phyloP scores from a whole-genome alignment of 805 yeast species.

The Yarrowia hollandica region DNA sequence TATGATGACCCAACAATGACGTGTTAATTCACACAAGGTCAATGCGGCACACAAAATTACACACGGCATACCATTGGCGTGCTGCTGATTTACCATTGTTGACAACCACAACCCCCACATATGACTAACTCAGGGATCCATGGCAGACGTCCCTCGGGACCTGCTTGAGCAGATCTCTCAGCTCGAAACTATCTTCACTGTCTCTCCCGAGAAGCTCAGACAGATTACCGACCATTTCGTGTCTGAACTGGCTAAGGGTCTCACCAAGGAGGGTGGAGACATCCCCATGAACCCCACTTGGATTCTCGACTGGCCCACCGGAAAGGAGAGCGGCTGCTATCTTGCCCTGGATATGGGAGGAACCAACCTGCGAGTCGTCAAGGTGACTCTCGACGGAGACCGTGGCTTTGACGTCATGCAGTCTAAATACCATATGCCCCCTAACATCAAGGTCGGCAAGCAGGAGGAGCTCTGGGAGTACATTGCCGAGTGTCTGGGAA shows the following conservation, averaged over 20 bases:
- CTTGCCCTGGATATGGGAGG: constrained; percentile 97
- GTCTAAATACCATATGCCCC: constrained; percentile 81
- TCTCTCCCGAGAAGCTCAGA: constrained; percentile 59
- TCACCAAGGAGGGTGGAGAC: constrained; percentile 68
- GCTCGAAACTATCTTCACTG: constrained; percentile 63
- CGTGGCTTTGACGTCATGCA: constrained; percentile 83
- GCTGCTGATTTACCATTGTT: too few relatives aligned
- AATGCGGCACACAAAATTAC: too few relatives aligned
- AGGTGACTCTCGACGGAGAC: constrained; percentile 79
- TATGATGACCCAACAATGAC: too few relatives aligned
- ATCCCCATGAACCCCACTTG: constrained; percentile 98
- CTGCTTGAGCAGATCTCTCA: constrained; percentile 58
- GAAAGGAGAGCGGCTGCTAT: constrained; percentile 84
- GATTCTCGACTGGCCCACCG: constrained; percentile 93
- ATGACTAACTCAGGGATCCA: constrained; percentile 47
- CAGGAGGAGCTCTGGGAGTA: constrained; percentile 79
- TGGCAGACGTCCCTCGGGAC: constrained; percentile 65
- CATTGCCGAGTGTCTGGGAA: constrained; percentile 76
- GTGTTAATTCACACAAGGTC: too few relatives aligned
- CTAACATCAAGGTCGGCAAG: constrained; percentile 72
- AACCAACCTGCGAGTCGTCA: constrained; percentile 90
- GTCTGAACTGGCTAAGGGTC: constrained; percentile 77
- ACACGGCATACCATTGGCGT: too few relatives aligned
- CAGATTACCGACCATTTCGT: constrained; percentile 74
- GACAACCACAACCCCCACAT: background rate